Evolutionary conservation across 2,329 filamentous ascomycete genomes (phyloP), one percentile per base, ranked within the genome.

Genomic region (Colletotrichum acutatum): DNA sequence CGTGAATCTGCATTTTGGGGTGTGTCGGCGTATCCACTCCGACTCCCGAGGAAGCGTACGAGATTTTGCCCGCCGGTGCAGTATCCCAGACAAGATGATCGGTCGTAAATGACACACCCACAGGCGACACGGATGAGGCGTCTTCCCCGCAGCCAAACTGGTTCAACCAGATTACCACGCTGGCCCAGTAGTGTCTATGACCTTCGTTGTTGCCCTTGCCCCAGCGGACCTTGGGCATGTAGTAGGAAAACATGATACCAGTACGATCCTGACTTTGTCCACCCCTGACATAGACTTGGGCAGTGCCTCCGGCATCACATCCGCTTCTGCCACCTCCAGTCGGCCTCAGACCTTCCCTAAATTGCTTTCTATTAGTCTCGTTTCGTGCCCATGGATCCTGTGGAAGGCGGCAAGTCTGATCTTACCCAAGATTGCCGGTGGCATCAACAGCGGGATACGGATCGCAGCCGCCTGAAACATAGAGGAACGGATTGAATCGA

Each of bases 181-280:
- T 62, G 16, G 59, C 59, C 59, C 59, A 62, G 37, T 62, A 62
- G 59, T 62, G 59, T 0, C 34, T 34, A 16, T 62, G 59, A 26
- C 59, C 59, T 16, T 49, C 19, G 37, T 62, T 42, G 19, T 62
- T 30, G 7, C 59, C 59, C 22, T 46, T 49, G 4, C 34, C 59
- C 59, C 59, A 52, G 24, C 59, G 59, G 4, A 62, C 59, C 19
- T 62, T 62, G 11, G 59, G 59, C n/a, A 62, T 37, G 37, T 62
- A 62, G 37, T 62, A 62, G 37, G 32, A 46, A 42, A 46, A 62
- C 32, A 62, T 42, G 37, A 62, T 49, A n/a, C 59, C 59, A 42
- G 26, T 62, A 16, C 34, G 59, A 24, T 28, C 34, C 8, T 62
- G 59, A 28, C 59, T 62, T 14, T 12, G 22, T 4, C 59, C 59